phyloP scores from a whole-genome alignment of 169 alveolate species.

The Pseudocohnilembus persalinus region DNA sequence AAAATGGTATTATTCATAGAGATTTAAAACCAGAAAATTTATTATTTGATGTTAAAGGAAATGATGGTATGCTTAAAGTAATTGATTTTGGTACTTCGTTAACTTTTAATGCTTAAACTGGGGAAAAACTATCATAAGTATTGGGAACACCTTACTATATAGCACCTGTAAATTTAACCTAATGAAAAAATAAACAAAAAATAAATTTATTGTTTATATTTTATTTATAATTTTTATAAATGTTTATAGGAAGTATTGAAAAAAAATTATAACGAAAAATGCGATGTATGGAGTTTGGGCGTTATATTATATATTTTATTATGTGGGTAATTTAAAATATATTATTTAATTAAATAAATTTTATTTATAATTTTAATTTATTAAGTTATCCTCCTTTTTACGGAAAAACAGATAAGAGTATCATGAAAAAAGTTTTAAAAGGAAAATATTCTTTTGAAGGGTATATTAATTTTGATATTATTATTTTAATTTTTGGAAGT shows the following conservation, averaged over 20 bases:
- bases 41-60: conserved; percentile 55
- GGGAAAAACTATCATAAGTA: conserved; percentile 54
- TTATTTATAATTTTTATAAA: conserved; percentile 72
- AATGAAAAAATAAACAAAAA: conserved; percentile 71
- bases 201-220: no score
- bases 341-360: no score
- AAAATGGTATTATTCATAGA: conserved; percentile 81
- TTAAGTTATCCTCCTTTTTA: conserved; percentile 89
- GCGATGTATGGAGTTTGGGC: conserved; percentile 93
- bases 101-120: conserved; percentile 56
- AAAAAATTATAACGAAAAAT: conserved; percentile 85
- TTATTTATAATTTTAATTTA: neutral
- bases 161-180: conserved; percentile 86
- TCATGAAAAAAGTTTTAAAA: conserved; percentile 83
- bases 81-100: conserved; percentile 86
- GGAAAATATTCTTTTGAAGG: conserved; percentile 82
- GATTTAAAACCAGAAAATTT: conserved; percentile 87
- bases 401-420: conserved; percentile 90
- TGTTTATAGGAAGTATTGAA: conserved; percentile 89
- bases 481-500: neutral
- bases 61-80: conserved; percentile 62
- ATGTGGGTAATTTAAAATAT: conserved; percentile 55
- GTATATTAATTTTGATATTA: conserved; percentile 25
- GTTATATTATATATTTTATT: conserved; percentile 84
- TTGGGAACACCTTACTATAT: conserved; percentile 77